These are phyloP conservation scores for Aspergillus vadensis DNA, from an alignment of 2,329 filamentous ascomycete genomes.

Conservation along the genomic window DNA sequence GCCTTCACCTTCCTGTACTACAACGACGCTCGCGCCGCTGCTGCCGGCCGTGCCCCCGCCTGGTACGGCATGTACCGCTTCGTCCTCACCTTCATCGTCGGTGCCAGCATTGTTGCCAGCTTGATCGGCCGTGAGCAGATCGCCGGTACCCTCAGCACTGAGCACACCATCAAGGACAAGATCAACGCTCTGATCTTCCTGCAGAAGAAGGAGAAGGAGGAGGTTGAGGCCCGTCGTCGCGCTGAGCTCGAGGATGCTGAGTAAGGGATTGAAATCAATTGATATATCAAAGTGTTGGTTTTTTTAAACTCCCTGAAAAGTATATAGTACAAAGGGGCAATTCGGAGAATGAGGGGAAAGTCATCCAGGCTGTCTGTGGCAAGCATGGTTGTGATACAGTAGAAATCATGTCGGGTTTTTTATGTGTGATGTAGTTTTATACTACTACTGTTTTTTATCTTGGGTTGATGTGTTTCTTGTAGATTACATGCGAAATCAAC, in stretches of 20 bases:
- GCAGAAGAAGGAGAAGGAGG: conserved; percentile 50
- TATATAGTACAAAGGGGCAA: neutral
- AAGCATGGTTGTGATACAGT: conserved; percentile 9
- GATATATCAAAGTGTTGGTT: no score
- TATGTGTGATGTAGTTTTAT: neutral
- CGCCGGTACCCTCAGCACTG: conserved; percentile 39
- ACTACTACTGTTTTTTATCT: neutral
- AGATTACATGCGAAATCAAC: conserved; percentile 8
- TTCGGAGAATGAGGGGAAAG: neutral
- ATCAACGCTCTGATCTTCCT: conserved; percentile 55
- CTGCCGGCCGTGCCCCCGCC: conserved; percentile 73
- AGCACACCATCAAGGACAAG: conserved; percentile 50
- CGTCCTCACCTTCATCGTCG: conserved; percentile 86
- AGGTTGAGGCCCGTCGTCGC: conserved; percentile 42
- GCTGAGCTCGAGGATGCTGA: conserved; percentile 36
- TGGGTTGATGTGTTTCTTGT: conserved; percentile 4
- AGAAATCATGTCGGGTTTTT: neutral
- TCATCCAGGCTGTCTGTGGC: neutral
- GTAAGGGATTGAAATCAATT: conserved; percentile 26
- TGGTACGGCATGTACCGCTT: conserved; percentile 94
- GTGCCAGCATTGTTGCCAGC: conserved; percentile 75
- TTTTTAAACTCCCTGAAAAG: neutral
- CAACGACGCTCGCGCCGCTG: conserved; percentile 72
- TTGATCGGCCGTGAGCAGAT: conserved; percentile 82
- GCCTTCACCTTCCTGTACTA: conserved; percentile 87